These are phyloP conservation scores for Cenchrus americanus DNA, from an alignment of 176 grass and related monocot genomes.

Conservation along the genomic window DNA sequence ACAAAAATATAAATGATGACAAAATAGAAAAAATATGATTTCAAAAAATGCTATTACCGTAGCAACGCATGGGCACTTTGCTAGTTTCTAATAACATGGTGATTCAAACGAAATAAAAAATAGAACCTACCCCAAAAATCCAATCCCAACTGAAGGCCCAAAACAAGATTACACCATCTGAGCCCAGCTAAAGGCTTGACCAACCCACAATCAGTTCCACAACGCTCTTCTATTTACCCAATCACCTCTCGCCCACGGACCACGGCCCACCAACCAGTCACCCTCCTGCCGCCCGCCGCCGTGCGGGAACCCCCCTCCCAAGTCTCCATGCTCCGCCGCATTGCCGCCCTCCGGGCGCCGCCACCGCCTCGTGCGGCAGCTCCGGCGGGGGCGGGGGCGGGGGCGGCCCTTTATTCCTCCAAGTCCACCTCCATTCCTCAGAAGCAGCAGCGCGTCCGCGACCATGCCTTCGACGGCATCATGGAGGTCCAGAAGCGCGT, in stretches of 20 bases:
- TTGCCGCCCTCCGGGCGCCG: conserved; percentile 33
- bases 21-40: no score
- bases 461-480: conserved; percentile 80
- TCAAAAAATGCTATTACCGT: no score
- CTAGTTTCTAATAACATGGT: no score
- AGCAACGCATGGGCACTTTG: no score
- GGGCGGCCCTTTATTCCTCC: conserved; percentile 38
- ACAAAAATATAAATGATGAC: no score
- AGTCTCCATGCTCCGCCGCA: conserved; percentile 45
- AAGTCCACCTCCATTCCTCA: conserved; percentile 81
- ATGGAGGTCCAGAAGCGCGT: conserved; percentile 91
- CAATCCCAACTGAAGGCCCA: neutral
- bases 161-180: no score
- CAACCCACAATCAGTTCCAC: neutral
- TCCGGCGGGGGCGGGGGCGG: neutral
- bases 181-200: conserved; percentile 4
- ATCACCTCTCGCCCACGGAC: no score
- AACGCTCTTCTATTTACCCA: no score
- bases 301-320: conserved; percentile 10
- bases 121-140: no score
- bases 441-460: conserved; percentile 85
- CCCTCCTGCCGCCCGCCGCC: neutral
- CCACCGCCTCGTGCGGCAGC: neutral
- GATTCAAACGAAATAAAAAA: no score
- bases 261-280: neutral